Evolutionary conservation across 1,284 basidiomycete genomes (phyloP), one percentile per base, ranked within the genome.

Genomic region (Leccinum griseonigrum): DNA sequence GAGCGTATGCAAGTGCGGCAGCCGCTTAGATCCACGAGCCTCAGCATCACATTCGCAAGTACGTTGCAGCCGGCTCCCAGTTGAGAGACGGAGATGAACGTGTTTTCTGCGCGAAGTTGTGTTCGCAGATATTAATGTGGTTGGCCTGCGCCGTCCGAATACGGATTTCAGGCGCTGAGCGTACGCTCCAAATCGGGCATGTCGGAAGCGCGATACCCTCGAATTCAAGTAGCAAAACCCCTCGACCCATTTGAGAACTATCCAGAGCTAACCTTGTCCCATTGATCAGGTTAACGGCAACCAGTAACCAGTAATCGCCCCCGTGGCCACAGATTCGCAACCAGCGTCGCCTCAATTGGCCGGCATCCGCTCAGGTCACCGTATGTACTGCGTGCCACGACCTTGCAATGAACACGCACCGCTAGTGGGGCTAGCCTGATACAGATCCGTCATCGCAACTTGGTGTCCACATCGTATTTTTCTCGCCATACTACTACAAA

Each of bases 241-340:
- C 6, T 9, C 46, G 4, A n/a, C 58, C 22, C 60, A 57, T 72
- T 65, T 60, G 54, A 60, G 59, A 59, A 59, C 61, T 64, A 60
- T 61, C 56, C 59, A 54, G 62, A 76, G 74, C 69, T 76, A 74
- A 74, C 72, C 74, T 74, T 74, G 75, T 74, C 57, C 57, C 29
- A 57, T 18, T 66, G 67, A 74, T 70, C 63, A 65, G 67, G 51
- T 36, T 59, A 63, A 50, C 48, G 31, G n/a, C 52, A 48, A 22
- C 46, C 22, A 38, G 38, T 40, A 40, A 51, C 46, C 22, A 38
- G 38, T 40, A 40, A 51, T 57, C 56, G 61, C 32, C 56, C 26
- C 32, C 40, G 56, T 36, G 28, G 22, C 53, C 28, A 36, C 46
- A 50, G 59, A 64, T 64, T 65, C 58, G 56, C 29, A 31, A 54